These are phyloP conservation scores for Tephrocybe sp. DNA, from an alignment of 768 basidiomycete species.

Conservation along the genomic window DNA sequence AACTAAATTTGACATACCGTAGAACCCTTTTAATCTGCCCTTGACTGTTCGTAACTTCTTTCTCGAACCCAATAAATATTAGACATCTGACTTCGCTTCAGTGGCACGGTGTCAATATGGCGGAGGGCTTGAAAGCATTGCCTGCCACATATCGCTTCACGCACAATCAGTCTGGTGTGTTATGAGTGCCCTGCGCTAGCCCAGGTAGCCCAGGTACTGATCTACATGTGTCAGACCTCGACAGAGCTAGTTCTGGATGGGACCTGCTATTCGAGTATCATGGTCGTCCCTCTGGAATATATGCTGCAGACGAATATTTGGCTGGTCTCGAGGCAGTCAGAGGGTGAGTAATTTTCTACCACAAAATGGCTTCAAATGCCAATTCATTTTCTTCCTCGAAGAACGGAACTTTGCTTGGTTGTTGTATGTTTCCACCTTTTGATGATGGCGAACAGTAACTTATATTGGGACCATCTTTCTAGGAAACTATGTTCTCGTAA, in stretches of 20 bases:
- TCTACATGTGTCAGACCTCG: conserved; percentile 33
- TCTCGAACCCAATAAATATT: background rate
- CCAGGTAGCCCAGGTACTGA: background rate
- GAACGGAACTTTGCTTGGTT: conserved; percentile 53
- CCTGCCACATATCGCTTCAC: conserved; percentile 54
- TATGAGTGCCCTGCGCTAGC: background rate
- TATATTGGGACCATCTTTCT: background rate
- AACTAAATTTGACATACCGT: background rate
- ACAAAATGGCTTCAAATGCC: background rate
- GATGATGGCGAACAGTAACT: background rate
- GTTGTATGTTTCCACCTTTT: conserved; percentile 32
- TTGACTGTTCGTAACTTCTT: conserved; percentile 27
- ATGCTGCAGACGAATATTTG: conserved; percentile 54
- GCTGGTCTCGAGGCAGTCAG: conserved; percentile 52
- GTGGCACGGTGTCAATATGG: conserved; percentile 61
- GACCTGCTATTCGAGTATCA: conserved; percentile 58
- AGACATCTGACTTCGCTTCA: conserved; percentile 16
- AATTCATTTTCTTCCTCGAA: conserved; percentile 16
- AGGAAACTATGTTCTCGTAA: conserved; percentile 63
- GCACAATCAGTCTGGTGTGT: conserved; percentile 50
- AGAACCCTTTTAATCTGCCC: conserved; percentile 46
- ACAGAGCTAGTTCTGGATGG: conserved; percentile 48
- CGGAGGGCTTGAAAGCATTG: conserved; percentile 53
- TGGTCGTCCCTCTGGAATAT: conserved; percentile 54
- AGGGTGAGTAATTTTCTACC: conserved; percentile 32